Evolutionary conservation across 2,329 filamentous ascomycete species (phyloP), one percentile per base, ranked within the genome.

Genomic region (Ceratocystis destructans): DNA sequence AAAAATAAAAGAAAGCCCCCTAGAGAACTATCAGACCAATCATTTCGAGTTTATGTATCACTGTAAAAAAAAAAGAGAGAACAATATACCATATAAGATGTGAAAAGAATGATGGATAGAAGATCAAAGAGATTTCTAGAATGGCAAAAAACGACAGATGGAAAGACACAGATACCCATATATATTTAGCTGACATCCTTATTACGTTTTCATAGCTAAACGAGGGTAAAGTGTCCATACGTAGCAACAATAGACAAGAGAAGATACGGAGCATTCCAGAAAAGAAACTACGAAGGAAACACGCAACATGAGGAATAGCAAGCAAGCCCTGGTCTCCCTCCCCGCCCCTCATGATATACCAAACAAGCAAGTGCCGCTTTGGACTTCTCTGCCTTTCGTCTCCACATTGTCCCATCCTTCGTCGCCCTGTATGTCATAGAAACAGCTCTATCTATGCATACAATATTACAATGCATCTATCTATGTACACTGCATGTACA

Each of bases 321-420:
- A n/a, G 20, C n/a, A 12, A 31, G 53, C 31, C 28, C 7, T n/a
- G 53, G 22, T 41, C 4, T 41, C 37, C 37, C 37, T 41, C 37
- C 37, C 37, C 37, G 37, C 37, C 37, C 12, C 37, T 41, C 37
- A 41, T 12, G 37, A 41, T 41, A 15, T 5, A 33, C 2, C 3
- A 12, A 57, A 12, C 25, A 31, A n/a, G 53, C 53, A 57, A 22
- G 53, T 28, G 17, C 55, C 55, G 55, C 55, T n/a, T 37, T 37
- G 15, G n/a, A 33, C 28, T 59, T n/a, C 28, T 37, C 7, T 28
- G 48, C 7, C 15, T 53, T 20, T 53, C 48, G 28, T 59, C 55
- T 33, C 55, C 55, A 31, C 55, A 59, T 59, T 59, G 55, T 37
- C n/a, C 25, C 25, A 37, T 59, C 55, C 55, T 59, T 31, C n/a